phyloP scores from a whole-genome alignment of 2,329 filamentous ascomycete species.

The Acrocalymma vagum region DNA sequence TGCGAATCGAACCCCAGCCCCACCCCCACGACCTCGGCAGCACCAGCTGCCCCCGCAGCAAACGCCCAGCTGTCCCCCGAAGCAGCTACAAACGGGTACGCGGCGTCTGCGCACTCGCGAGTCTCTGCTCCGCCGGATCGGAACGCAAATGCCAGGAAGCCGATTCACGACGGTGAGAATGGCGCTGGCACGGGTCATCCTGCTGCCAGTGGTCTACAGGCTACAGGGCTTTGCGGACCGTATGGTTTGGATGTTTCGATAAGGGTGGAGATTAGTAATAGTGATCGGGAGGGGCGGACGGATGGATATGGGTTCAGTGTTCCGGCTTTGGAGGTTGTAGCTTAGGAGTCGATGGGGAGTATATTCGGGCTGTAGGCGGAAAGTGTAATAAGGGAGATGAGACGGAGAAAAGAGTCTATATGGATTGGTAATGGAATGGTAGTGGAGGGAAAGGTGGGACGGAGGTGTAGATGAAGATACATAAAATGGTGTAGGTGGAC shows the following conservation, averaged over 20 bases:
- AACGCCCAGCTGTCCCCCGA: no score
- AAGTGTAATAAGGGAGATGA: no score
- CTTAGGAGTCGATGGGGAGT: no score
- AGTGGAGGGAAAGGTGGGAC: no score
- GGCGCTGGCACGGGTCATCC: constrained; percentile 80
- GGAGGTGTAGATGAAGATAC: no score
- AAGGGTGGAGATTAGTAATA: constrained; percentile 57
- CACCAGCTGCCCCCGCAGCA: constrained; percentile 29
- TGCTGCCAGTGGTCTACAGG: constrained; percentile 64
- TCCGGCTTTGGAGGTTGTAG: constrained; percentile 49
- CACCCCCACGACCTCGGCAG: constrained; percentile 23
- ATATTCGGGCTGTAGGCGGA: no score
- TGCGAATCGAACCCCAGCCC: constrained; percentile 56
- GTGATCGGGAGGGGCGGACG: constrained; percentile 54
- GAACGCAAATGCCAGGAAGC: constrained; percentile 69
- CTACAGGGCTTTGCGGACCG: constrained; percentile 53
- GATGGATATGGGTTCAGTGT: constrained; percentile 61
- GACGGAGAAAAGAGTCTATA: no score
- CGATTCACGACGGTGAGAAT: constrained; percentile 80
- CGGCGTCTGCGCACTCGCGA: constrained; percentile 31
- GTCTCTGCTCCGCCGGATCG: constrained; percentile 30
- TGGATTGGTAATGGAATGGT: no score
- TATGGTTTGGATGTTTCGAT: constrained; percentile 58
- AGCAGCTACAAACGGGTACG: constrained; percentile 33
- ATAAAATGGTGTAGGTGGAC: no score